Base-by-base conservation (phyloP, 129 eudicot species). In the Cynara cardunculus region DNA sequence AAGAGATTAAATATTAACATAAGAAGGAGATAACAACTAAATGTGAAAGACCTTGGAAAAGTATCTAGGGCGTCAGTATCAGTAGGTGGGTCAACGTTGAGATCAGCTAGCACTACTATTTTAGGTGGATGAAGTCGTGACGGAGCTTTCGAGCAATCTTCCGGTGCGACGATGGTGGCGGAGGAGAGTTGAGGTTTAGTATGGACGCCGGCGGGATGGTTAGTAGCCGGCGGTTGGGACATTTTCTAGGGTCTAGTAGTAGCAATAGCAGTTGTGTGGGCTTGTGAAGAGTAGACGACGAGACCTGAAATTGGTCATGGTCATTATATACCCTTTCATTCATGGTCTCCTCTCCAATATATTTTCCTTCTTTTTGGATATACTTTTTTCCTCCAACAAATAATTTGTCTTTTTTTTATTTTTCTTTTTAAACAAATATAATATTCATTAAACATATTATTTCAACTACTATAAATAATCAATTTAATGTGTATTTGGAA, bases 61-160 rank as follows among this genome's bases (percentile, higher is more conserved):
- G 88, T 76, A 75, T 90, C 90, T n/a, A 76, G 61, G 81, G 84
- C 71, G 56, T 90, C 96, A 34, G 85, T n/a, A 27, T 93, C 94
- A 56, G 91, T 89, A 46, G 96, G 98, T 73, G 96, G 98, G 91
- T 93, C 98, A 86, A 86, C 92, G 88, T 93, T 93, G 70, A 93
- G 91, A 89, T 93, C 98, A 74, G 97, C 93, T 21, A 92, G 39
- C 16, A 92, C 90, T 34, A 88, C 81, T 28, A 82, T 71, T 85
- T 86, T 92, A 22, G 86, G 84, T 62, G 83, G 84, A 25, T 71
- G 81, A 5, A 74, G 78, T 53, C 84, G 86, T 11, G 80, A 72
- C 67, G 80, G 87, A 59, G 80, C 11, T 61, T 77, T 74, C 7
- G 81, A 78, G 72, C 6, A 73, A 12, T 85, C 86, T 59, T 72